phyloP scores from a whole-genome alignment of 225 moss, liverwort and hornwort genomes.

The Pleurozium schreberi region DNA sequence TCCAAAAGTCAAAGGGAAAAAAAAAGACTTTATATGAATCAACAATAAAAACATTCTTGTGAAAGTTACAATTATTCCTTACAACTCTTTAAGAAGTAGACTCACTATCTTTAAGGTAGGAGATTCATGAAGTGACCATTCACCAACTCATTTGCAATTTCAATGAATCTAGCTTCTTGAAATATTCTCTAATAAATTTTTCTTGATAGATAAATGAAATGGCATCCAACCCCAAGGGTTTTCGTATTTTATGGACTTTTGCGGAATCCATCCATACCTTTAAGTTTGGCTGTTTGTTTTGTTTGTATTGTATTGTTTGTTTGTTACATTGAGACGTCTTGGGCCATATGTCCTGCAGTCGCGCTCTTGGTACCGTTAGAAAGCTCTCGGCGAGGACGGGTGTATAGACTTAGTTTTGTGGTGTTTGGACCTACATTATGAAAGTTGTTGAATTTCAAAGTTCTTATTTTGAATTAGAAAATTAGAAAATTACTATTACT shows the following conservation, averaged over 20 bases:
- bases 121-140: not conserved
- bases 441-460: too few relatives aligned
- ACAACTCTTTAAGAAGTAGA: not conserved
- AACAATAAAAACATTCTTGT: not conserved
- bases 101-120: not conserved
- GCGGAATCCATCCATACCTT: too few relatives aligned
- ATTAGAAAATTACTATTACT: too few relatives aligned
- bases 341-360: too few relatives aligned
- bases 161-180: fast-evolving
- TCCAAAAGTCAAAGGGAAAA: not conserved
- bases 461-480: too few relatives aligned
- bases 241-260: not conserved
- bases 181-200: not conserved
- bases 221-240: fast-evolving
- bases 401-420: too few relatives aligned
- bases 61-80: not conserved
- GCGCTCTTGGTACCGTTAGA: too few relatives aligned
- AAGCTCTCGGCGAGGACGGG: too few relatives aligned
- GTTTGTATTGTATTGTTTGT: too few relatives aligned
- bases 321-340: too few relatives aligned
- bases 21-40: not conserved
- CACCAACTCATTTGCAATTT: not conserved
- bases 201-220: not conserved
- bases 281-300: too few relatives aligned
- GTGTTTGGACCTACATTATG: too few relatives aligned